Conservation (phyloP, 345 rosid species). For the Brassica carinata region DNA sequence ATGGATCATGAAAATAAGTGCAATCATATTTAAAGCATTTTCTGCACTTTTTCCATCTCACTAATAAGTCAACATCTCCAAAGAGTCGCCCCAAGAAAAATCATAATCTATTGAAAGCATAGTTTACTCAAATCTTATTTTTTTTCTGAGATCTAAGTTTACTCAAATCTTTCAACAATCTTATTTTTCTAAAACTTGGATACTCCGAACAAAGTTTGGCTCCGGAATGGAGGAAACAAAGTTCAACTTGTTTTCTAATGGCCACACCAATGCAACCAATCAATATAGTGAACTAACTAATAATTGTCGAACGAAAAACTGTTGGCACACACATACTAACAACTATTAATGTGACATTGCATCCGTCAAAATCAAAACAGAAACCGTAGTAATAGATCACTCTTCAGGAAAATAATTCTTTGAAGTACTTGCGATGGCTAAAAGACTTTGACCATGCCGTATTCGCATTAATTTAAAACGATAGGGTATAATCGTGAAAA, state of each 20-base stretch:
- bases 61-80: conserved; percentile 37
- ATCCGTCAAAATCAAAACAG: background rate
- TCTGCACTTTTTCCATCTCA: conserved; percentile 23
- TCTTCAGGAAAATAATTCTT: background rate
- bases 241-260: background rate
- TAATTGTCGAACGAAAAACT: background rate
- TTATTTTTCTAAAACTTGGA: background rate
- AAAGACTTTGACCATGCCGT: background rate
- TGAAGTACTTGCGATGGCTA: background rate
- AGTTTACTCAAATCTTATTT: background rate
- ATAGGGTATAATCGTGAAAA: background rate
- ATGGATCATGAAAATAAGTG: conserved; percentile 30
- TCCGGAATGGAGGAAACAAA: background rate
- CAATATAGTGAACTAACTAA: background rate
- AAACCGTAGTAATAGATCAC: background rate
- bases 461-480: background rate
- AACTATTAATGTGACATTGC: background rate
- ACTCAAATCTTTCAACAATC: background rate
- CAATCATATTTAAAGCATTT: conserved; percentile 26
- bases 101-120: background rate
- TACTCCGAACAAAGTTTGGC: background rate
- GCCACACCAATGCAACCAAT: background rate
- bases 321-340: background rate
- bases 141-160: background rate
- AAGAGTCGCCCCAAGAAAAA: conserved; percentile 6